Base-by-base conservation (phyloP, 352 stramenopile species). In the Globisporangium cylindrosporum region DNA sequence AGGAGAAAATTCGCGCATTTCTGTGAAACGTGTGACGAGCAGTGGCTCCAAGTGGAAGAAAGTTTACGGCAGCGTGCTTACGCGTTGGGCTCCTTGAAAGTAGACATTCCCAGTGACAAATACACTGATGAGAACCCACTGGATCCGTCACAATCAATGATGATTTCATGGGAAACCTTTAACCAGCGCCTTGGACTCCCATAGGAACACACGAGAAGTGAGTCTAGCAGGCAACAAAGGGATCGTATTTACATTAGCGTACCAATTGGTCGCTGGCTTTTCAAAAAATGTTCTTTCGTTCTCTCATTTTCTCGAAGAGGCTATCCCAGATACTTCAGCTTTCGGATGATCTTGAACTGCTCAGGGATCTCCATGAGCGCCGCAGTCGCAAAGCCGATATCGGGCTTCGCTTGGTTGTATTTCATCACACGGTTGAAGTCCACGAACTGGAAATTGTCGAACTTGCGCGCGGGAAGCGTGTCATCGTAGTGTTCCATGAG, bases 401-500 rank as follows among this genome's bases (percentile, higher is more conserved):
- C 84, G 1, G 82, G 82, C 32, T 90, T 85, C 24, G 73, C 58
- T 1, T 59, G 62, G 56, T 87, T 86, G n/a, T 79, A 69, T 41
- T 71, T 72, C 60, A 89, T 79, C 41, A 92, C 72, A 48, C 77
- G 51, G 56, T 76, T 84, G 36, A 84, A 88, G 36, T 92, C 77
- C 7, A 95, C 80, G 56, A 92, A 93, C 70, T 91, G 84, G 62
- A 93, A 93, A 58, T 95, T 95, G 63, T 91, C 81, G 41, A 93
- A 93, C 20, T 69, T 79, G 22, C 85, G 82, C 46, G 62, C 59
- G 0, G 84, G 82, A 14, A 95, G 71, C 25, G 71, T 64, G 57
- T 87, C 78, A 53, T 90, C 76, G 67, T 86, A 92, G 51, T 88
- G 67, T 34, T 87, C 75, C 82, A 94, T 91, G 6, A 81, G 71